Base-by-base conservation (phyloP, 2,329 filamentous ascomycete genomes). In the Dactylellina haptotyla region DNA sequence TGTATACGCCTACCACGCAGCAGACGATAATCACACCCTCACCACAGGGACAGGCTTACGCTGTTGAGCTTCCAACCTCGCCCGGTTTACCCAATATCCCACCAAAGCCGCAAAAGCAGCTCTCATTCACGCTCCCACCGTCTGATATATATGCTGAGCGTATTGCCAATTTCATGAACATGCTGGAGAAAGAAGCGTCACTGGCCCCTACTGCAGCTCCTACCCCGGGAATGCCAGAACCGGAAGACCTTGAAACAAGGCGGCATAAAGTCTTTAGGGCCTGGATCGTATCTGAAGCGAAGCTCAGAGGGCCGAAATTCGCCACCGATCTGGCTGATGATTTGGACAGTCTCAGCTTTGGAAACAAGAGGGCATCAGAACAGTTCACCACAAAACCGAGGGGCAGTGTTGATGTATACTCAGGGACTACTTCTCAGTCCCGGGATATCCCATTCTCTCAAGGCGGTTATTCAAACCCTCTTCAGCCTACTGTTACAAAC, bases 81-180 rank as follows among this genome's bases (percentile, higher is more conserved):
- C 67, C 67, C 2, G 67, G 61, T 9, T 46, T 53, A 26, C 67
- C 67, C 5, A 65, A 65, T 50, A 43, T 65, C 10, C 67, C 67
- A 12, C 67, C 67, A n/a, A 72, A 72, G 14, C 67, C 67, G 39
- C 46, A 62, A 10, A 72, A 72, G 46, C 67, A 72, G 16, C 59
- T 72, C 10, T 72, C 67, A 10, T 72, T 72, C 53, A 72, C 67
- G 4, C 67, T 72, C 5, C 67, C 67, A 1, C 67, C 67, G 3
- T 72, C 67, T 16, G 67, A 72, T 51, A 59, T 72, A 41, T 72
- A 72, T 54, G 67, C 67, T 8, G 67, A 72, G 37, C 43, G 67
- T 1, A 72, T 72, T 56, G 59, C 67, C 20, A 72, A 72, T 23
- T 72, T 72, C 18, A 72, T 72, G 67, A 72, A 72, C 34, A 72